Evolutionary conservation across 805 yeast species (phyloP), one percentile per base, ranked within the genome.

Genomic region (Saccharomycodes ludwigii): DNA sequence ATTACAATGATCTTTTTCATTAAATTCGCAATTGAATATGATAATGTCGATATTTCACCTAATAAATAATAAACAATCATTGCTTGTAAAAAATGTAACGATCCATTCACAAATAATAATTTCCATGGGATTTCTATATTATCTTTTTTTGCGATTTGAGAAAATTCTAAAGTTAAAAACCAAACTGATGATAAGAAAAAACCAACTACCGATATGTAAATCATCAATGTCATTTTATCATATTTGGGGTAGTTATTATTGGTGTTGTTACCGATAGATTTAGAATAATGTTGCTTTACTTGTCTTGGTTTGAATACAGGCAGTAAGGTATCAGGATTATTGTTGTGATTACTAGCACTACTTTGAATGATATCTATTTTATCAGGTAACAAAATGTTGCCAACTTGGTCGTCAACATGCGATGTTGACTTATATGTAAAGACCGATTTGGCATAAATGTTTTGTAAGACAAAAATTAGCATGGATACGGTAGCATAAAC

Each of bases 1-100:
- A 85, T 84, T 19, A 85, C 71, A 1, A 82, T 79, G n/a, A 85
- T 79, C 46, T 94, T 72, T 57, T 85, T 85, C 71, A 85, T 69
- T 70, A 85, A 68, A 26, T 82, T 74, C 3, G 95, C 94, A 35
- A 85, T 76, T 2, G 93, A 79, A 55, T 83, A 85, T 3, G 91
- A 72, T 9, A 85, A 75, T 0, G 95, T 82, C 3, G 94, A 80
- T 5, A 85, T 66, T 48, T 76, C 69, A 14, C 94, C 91, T 27
- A 85, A 57, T 20, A 85, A 61, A 56, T 80, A 83, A 54, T 81
- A 82, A 11, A 94, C 84, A 24, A 85, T 63, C 50, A 84, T 58
- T 24, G 86, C 77, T 56, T 85, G 95, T 23, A 71, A 48, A 43
- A 81, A 85, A 55, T 83, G 94, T 11, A 81, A 72, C 11, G 76